A percentile compares a stretch with the other conserved stretches of the same genome.
Conservation (phyloP, 108 stramenopile genomes). For the Craspedostauros australis region DNA sequence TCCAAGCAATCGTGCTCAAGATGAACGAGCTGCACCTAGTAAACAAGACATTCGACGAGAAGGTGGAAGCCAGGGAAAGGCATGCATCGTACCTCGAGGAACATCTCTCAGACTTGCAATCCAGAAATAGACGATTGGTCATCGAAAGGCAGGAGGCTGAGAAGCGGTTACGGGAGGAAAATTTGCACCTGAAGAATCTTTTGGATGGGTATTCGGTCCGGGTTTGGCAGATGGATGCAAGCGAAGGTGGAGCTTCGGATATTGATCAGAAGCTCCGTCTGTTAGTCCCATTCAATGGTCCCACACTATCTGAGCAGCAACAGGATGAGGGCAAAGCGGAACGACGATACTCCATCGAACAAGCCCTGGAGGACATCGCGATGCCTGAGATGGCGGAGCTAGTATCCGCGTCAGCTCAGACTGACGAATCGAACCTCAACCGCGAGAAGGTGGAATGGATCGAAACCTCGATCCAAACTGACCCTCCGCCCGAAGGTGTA, state of each 20-base stretch:
- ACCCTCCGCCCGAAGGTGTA: neutral
- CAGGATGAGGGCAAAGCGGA: neutral
- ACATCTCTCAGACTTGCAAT: slow-evolving; percentile 64
- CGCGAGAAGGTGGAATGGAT: neutral
- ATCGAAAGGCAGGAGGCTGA: slow-evolving; percentile 51
- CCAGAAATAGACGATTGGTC: slow-evolving; percentile 51
- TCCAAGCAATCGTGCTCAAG: slow-evolving; percentile 77
- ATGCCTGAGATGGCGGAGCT: too few relatives aligned
- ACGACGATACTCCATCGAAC: too few relatives aligned
- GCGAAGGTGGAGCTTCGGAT: slow-evolving; percentile 31
- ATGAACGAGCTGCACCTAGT: slow-evolving; percentile 87
- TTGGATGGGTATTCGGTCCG: slow-evolving; percentile 70
- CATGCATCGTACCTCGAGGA: slow-evolving; percentile 79
- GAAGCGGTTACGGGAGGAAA: slow-evolving; percentile 51
- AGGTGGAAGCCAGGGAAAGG: slow-evolving; percentile 72
- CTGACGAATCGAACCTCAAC: neutral
- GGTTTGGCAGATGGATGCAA: slow-evolving; percentile 64
- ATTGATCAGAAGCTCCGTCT: slow-evolving; percentile 19
- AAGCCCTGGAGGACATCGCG: too few relatives aligned
- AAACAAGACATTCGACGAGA: slow-evolving; percentile 75
- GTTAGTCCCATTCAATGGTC: slow-evolving; percentile 17
- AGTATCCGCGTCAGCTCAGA: neutral
- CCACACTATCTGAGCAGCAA: neutral
- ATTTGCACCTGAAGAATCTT: slow-evolving; percentile 43
- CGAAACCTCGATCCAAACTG: slow-evolving; percentile 1